Base-by-base conservation (phyloP, 2,329 filamentous ascomycete genomes). In the Ilyonectria mors-panacis region DNA sequence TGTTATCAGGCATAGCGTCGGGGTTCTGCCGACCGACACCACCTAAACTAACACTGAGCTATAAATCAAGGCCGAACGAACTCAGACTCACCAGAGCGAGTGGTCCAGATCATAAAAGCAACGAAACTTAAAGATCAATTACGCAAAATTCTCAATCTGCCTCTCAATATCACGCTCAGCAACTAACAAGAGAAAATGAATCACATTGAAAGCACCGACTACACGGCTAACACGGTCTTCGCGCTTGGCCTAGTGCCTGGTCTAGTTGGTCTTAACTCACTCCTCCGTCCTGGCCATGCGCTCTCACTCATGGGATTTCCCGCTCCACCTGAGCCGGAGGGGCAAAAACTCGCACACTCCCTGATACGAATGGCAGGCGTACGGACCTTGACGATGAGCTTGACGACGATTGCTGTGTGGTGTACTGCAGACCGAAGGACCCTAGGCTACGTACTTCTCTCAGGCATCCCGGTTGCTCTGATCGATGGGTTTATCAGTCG, bases 401-500 rank as follows among this genome's bases (percentile, higher is more conserved):
- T 61, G 28, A 37, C 48, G 10, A 55, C 39, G 10, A 30, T 61
- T 4, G 59, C 50, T 19, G 39, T 55, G 4, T 61, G 59, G 59
- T 55, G 28, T 4, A 55, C 48, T 12, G 59, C 48, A 45, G 59
- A 61, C 39, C n/a, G 50, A 15, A 54, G 8, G 48, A 61, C 59
- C 10, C 26, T 61, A 15, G 59, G 59, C 19, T 61, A 54, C 37
- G 39, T 44, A 1, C 23, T 62, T 8, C 59, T 62, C 15, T 42
- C 59, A 2, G 42, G 51, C 9, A 30, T 12, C 10, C 59, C 59
- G 15, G 17, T 62, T 9, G 59, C 59, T 3, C 50, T 62, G 51
- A 50, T 62, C 21, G 59, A 62, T 30, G 59, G 59, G n/a, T 56
- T 62, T 5, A 48, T 56, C 19, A 62, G 59, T 23, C 21, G 30